A percentile compares a stretch with the other conserved stretches of the same genome.
Conservation (phyloP, 2,329 filamentous ascomycete species). For the Ascochyta pisi region DNA sequence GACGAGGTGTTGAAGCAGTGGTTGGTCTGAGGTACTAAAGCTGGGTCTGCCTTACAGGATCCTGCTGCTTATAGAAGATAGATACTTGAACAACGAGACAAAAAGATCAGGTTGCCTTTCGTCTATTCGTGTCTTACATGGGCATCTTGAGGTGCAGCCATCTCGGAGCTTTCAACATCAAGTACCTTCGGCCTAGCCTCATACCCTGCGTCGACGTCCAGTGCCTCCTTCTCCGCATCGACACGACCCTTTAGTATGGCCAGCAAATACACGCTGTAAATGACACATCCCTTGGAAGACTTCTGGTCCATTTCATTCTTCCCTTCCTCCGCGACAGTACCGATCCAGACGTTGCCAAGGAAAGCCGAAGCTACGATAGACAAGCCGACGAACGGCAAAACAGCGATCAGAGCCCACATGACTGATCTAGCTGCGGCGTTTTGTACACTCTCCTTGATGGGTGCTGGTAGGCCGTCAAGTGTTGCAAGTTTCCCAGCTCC, state of each 20-base stretch:
- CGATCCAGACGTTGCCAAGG: conserved; percentile 62
- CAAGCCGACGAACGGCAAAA: conserved; percentile 65
- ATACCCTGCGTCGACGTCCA: conserved; percentile 22
- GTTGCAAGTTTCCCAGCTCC: conserved; percentile 40
- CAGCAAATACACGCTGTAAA: conserved; percentile 29
- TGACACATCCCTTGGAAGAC: conserved; percentile 26
- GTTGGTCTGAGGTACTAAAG: background rate
- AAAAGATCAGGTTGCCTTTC: background rate
- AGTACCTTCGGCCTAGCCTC: conserved; percentile 8
- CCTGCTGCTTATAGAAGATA: background rate
- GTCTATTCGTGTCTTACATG: conserved; percentile 5
- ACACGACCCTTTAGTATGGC: conserved; percentile 22
- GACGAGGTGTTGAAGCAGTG: conserved; percentile 51
- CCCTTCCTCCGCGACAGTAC: conserved; percentile 35
- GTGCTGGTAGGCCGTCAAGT: conserved; percentile 48
- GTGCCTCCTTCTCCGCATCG: conserved; percentile 18
- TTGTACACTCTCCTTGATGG: conserved; percentile 49
- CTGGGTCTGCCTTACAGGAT: background rate
- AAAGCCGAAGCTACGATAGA: conserved; percentile 54
- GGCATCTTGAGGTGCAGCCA: conserved; percentile 2
- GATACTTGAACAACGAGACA: background rate
- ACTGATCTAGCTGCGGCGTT: conserved; percentile 62
- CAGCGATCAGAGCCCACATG: conserved; percentile 69
- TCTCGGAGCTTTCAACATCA: conserved; percentile 18
- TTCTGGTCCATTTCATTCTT: conserved; percentile 17